Percentiles rank a stretch among this genome's conserved stretches.
These are phyloP conservation scores for Macrocystidia cucumis DNA, from an alignment of 1,284 basidiomycete genomes.

Conservation along the genomic window DNA sequence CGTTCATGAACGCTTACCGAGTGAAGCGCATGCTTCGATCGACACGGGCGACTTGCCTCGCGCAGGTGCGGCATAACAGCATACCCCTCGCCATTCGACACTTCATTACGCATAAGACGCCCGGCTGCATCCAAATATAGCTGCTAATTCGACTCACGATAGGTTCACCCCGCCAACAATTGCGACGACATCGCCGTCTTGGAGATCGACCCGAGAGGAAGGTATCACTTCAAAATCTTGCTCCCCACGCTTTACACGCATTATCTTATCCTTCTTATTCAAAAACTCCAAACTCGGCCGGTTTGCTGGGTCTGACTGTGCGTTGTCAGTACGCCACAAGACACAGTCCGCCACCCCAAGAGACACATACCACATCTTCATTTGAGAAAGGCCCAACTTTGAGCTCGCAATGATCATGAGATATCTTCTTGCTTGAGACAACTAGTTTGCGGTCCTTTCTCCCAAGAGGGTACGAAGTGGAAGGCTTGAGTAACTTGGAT, in stretches of 20 bases:
- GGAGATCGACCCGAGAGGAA: slow-evolving; percentile 24
- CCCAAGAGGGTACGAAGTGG: slow-evolving; percentile 42
- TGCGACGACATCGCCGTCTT: slow-evolving; percentile 42
- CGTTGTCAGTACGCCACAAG: too few relatives aligned
- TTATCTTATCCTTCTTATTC: slow-evolving; percentile 37
- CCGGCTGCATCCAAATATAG: neutral
- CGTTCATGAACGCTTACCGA: slow-evolving; percentile 33
- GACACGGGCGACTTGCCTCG: slow-evolving; percentile 17
- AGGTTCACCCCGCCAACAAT: slow-evolving; percentile 36
- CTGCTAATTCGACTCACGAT: slow-evolving; percentile 26
- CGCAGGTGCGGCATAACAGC: slow-evolving; percentile 35
- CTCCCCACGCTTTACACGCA: slow-evolving; percentile 28
- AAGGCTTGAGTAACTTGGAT: slow-evolving; percentile 54
- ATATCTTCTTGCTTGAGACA: slow-evolving; percentile 54
- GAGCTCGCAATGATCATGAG: slow-evolving; percentile 48
- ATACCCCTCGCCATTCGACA: slow-evolving; percentile 45
- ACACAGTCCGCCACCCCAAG: too few relatives aligned
- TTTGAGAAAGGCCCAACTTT: slow-evolving; percentile 38
- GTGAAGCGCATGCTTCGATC: slow-evolving; percentile 37
- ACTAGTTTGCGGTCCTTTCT: slow-evolving; percentile 43
- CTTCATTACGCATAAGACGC: slow-evolving; percentile 19
- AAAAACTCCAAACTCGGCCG: slow-evolving; percentile 34
- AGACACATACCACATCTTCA: slow-evolving; percentile 44
- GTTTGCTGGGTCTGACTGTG: slow-evolving; percentile 30
- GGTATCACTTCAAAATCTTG: slow-evolving; percentile 19